A percentile compares a stretch with the other conserved stretches of the same genome.
Conservation (phyloP, 176 grass and related monocot genomes). For the Cenchrus americanus region DNA sequence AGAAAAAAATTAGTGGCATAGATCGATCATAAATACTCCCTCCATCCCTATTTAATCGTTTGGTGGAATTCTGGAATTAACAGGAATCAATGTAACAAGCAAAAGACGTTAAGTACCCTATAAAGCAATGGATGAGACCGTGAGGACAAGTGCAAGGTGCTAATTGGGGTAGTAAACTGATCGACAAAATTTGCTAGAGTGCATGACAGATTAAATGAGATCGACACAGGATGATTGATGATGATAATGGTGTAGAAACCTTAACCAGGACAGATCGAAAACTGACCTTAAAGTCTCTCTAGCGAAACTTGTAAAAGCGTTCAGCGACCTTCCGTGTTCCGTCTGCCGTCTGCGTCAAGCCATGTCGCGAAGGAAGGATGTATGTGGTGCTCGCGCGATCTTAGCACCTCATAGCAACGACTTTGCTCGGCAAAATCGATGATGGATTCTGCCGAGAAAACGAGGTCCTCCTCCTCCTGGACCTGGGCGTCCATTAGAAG, state of each 20-base stretch:
- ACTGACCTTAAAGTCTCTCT: not conserved
- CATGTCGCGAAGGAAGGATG: rapidly evolving
- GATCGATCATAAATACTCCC: not conserved
- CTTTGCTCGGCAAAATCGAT: not conserved
- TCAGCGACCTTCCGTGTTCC: not conserved
- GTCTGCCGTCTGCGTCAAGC: not conserved
- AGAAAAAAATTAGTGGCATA: not conserved
- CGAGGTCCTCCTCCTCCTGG: not conserved
- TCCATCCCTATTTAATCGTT: no score
- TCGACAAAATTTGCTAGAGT: not conserved
- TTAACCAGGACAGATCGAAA: not conserved
- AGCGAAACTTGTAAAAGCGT: not conserved
- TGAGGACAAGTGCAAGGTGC: no score
- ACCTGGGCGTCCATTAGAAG: not conserved
- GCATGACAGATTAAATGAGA: not conserved
- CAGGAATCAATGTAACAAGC: no score
- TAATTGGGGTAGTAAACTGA: no score
- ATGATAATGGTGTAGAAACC: not conserved
- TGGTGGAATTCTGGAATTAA: no score
- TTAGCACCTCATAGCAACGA: not conserved
- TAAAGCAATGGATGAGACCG: no score
- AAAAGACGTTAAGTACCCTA: no score
- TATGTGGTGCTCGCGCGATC: not conserved
- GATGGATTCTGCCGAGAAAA: not conserved
- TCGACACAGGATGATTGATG: no score